Percentiles rank a stretch among this genome's conserved stretches.
These are phyloP conservation scores for Eucalyptus paniculata DNA, from an alignment of 345 rosid species.

Conservation along the genomic window DNA sequence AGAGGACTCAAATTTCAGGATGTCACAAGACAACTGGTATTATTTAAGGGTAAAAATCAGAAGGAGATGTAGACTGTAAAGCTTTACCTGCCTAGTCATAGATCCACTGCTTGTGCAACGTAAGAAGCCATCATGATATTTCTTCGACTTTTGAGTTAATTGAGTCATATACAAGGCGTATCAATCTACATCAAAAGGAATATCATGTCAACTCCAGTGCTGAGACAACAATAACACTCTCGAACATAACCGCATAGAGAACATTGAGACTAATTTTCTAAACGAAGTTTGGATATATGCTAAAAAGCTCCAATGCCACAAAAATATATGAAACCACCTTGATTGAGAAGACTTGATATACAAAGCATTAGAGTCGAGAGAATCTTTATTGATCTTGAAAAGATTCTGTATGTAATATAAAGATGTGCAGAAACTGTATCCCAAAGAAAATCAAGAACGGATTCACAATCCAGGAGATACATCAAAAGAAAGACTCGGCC, in stretches of 20 bases:
- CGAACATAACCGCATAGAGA: background rate
- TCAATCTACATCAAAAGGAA: constrained; percentile 21
- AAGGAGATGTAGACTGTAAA: background rate
- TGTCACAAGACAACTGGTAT: background rate
- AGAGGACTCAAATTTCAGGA: no score
- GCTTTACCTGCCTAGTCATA: constrained; percentile 35
- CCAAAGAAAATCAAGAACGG: background rate
- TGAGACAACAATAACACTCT: background rate
- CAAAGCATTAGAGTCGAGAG: background rate
- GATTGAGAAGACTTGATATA: background rate
- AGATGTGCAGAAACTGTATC: background rate
- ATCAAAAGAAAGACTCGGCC: background rate
- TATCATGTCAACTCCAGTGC: background rate
- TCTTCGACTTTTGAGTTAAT: constrained; percentile 48
- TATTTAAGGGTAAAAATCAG: background rate
- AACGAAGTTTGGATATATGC: background rate
- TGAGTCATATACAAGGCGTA: constrained; percentile 40
- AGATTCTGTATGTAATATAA: background rate
- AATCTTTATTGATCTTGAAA: background rate
- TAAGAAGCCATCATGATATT: constrained; percentile 52
- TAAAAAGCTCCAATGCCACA: background rate
- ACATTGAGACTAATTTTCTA: background rate
- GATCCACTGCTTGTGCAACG: constrained; percentile 15
- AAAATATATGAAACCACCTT: background rate
- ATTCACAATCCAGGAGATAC: background rate